These are phyloP conservation scores for Cydonia oblonga DNA, from an alignment of 331 rosid genomes.

Conservation along the genomic window DNA sequence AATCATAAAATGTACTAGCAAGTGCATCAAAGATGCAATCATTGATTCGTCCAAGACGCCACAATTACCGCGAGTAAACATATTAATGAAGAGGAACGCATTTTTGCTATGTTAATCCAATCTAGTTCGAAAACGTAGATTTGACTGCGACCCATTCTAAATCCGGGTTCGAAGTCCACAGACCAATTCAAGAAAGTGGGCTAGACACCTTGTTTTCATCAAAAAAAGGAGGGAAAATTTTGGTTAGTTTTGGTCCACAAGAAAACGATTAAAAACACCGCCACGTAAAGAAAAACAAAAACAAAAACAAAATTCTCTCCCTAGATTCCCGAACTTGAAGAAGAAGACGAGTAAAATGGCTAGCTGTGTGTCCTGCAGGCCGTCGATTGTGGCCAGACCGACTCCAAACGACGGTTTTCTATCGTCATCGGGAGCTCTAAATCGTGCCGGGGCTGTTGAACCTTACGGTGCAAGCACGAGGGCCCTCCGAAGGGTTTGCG, in stretches of 20 bases:
- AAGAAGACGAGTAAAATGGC: slow-evolving; percentile 27
- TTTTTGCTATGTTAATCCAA: too few species aligned
- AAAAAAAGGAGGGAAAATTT: neutral
- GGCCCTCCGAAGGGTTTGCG: slow-evolving; percentile 18
- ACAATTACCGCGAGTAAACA: too few species aligned
- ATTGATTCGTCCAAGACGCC: too few species aligned
- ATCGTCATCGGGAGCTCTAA: slow-evolving; percentile 1
- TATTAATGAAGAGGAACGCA: too few species aligned
- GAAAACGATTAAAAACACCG: neutral
- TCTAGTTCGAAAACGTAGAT: neutral
- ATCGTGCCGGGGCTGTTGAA: neutral
- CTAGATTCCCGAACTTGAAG: neutral
- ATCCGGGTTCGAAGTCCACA: neutral
- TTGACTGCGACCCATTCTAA: neutral
- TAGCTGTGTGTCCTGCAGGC: slow-evolving; percentile 21
- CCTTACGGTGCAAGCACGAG: slow-evolving; percentile 13
- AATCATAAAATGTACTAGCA: too few species aligned
- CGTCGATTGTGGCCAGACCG: slow-evolving; percentile 16
- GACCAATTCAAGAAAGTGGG: neutral
- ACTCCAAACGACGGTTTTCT: slow-evolving; percentile 11
- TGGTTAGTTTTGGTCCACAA: neutral
- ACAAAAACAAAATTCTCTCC: neutral
- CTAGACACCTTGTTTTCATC: neutral
- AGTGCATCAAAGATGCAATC: too few species aligned
- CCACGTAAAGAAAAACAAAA: neutral